Conservation (phyloP, 2,329 filamentous ascomycete species). For the Aspergillus sp. region DNA sequence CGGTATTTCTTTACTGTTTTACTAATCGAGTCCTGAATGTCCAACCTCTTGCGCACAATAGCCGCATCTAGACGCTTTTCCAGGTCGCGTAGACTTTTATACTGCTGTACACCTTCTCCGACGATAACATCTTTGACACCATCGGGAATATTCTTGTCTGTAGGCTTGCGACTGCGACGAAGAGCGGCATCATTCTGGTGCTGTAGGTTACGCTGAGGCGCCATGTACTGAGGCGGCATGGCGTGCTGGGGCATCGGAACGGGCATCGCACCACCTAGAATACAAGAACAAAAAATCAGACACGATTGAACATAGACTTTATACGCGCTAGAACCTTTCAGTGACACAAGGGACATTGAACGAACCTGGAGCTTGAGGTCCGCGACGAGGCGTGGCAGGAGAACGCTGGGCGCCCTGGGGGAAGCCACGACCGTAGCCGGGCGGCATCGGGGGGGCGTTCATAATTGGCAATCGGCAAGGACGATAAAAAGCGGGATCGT, state of each 20-base stretch:
- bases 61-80: slow-evolving; percentile 88
- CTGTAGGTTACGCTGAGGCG: slow-evolving; percentile 36
- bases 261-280: slow-evolving; percentile 32
- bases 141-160: slow-evolving; percentile 91
- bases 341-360: slow-evolving; percentile 4
- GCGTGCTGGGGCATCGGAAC: slow-evolving; percentile 39
- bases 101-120: slow-evolving; percentile 77
- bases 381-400: slow-evolving; percentile 44
- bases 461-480: slow-evolving; percentile 23
- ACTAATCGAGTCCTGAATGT: slow-evolving; percentile 79
- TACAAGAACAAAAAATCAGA: slow-evolving; percentile 7
- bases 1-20: slow-evolving; percentile 75
- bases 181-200: slow-evolving; percentile 57
- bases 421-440: slow-evolving; percentile 43
- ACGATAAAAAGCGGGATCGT: neutral
- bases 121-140: slow-evolving; percentile 80
- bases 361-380: slow-evolving; percentile 39
- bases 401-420: slow-evolving; percentile 41
- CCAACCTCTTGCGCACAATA: slow-evolving; percentile 90
- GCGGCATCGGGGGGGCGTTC: slow-evolving; percentile 43
- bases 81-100: slow-evolving; percentile 79
- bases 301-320: neutral
- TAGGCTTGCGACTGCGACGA: slow-evolving; percentile 82
- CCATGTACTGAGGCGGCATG: slow-evolving; percentile 38
- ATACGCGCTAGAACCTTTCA: neutral